These are phyloP conservation scores for Hypoxylon sp. DNA, from an alignment of 2,329 filamentous ascomycete genomes.

Conservation along the genomic window DNA sequence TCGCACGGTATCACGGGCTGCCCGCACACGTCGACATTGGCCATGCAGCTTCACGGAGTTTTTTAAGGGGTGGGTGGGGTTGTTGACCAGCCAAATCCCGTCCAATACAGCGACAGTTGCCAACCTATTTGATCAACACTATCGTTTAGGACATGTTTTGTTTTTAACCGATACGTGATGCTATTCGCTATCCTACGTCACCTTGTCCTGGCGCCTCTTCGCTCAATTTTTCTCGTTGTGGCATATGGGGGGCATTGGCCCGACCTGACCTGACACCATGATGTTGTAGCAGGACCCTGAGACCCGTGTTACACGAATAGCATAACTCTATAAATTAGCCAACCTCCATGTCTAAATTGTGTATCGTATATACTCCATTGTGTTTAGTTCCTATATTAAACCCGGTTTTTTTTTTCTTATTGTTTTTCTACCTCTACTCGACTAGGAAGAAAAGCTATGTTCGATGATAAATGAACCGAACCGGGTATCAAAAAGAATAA, in stretches of 20 bases:
- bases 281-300: background rate
- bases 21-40: constrained; percentile 38
- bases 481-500: background rate
- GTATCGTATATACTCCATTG: background rate
- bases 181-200: constrained; percentile 6
- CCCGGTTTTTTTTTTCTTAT: too few relatives aligned
- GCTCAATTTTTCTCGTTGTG: constrained; percentile 1
- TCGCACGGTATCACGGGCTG: constrained; percentile 40
- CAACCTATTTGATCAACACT: constrained; percentile 28
- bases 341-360: background rate
- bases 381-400: background rate
- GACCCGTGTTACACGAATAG: background rate
- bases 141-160: constrained; percentile 30
- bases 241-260: background rate
- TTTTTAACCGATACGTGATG: constrained; percentile 32
- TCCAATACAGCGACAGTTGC: constrained; percentile 11
- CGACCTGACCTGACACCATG: background rate
- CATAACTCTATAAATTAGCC: background rate
- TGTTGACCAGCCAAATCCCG: constrained; percentile 14
- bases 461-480: too few relatives aligned
- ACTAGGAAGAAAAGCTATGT: too few relatives aligned
- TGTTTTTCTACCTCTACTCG: background rate
- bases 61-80: constrained; percentile 28
- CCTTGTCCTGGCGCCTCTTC: constrained; percentile 3
- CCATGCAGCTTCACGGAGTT: constrained; percentile 33